Conservation (phyloP, 345 rosid genomes). For the Euphorbia peplus region DNA sequence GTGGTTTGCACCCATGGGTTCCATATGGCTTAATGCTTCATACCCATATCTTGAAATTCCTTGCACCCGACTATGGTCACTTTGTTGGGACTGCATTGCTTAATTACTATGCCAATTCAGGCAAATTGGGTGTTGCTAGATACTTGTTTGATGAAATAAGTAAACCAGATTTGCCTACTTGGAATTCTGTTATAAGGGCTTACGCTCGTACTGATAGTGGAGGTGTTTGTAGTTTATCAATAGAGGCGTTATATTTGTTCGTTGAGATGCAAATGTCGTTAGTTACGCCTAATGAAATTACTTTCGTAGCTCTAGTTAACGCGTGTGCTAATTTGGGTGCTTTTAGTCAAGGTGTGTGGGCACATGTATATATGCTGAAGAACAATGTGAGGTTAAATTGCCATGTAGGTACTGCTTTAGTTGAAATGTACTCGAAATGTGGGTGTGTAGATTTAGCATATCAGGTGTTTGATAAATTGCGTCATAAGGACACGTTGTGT, state of each 20-base stretch:
- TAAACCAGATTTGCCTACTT: slow-evolving; percentile 55
- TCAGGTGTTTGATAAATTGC: slow-evolving; percentile 51
- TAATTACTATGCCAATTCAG: slow-evolving; percentile 48
- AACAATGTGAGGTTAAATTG: slow-evolving; percentile 37
- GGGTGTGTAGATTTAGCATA: slow-evolving; percentile 41
- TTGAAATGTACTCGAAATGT: slow-evolving; percentile 41
- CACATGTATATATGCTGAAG: slow-evolving; percentile 51
- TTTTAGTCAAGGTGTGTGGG: slow-evolving; percentile 48
- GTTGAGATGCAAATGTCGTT: slow-evolving; percentile 36
- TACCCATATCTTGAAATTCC: slow-evolving; percentile 52
- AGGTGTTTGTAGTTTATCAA: slow-evolving; percentile 15
- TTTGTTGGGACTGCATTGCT: slow-evolving; percentile 56
- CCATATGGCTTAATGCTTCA: slow-evolving; percentile 51
- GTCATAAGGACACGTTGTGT: slow-evolving; percentile 37
- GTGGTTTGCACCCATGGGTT: slow-evolving; percentile 39
- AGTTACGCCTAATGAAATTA: slow-evolving; percentile 57
- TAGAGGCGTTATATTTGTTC: slow-evolving; percentile 43
- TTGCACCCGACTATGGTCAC: slow-evolving; percentile 40
- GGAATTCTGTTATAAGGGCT: slow-evolving; percentile 62
- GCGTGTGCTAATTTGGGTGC: slow-evolving; percentile 57
- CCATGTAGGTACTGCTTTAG: slow-evolving; percentile 52
- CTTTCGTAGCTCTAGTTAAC: slow-evolving; percentile 52
- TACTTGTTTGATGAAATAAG: slow-evolving; percentile 46
- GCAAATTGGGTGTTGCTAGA: slow-evolving; percentile 45
- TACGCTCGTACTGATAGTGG: slow-evolving; percentile 31